These are phyloP conservation scores for Starmerella vaccinii DNA, from an alignment of 805 yeast species.

Conservation along the genomic window DNA sequence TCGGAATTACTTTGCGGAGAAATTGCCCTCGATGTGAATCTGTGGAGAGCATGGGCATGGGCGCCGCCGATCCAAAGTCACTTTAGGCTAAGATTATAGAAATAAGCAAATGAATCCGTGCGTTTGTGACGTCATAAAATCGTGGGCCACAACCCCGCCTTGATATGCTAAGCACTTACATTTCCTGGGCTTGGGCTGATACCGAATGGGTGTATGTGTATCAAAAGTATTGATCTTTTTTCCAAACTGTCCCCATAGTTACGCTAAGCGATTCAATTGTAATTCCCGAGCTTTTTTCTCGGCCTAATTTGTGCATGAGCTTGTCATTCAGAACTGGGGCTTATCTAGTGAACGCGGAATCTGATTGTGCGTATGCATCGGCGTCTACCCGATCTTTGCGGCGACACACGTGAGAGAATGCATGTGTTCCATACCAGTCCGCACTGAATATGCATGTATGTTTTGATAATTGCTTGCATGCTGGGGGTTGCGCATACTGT, in stretches of 20 bases:
- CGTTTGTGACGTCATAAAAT: neutral
- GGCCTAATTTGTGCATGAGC: no score
- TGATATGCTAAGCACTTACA: neutral
- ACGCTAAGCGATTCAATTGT: no score
- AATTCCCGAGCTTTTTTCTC: no score
- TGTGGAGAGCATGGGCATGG: neutral
- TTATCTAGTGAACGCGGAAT: no score
- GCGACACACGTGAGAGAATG: neutral
- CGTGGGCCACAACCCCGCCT: neutral
- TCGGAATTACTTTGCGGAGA: slow-evolving; percentile 1
- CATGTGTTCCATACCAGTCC: no score
- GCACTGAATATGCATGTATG: neutral
- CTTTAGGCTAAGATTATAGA: neutral
- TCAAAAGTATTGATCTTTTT: no score
- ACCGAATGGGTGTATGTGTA: neutral
- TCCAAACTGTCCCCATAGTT: no score
- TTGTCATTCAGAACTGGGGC: no score
- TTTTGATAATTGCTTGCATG: neutral
- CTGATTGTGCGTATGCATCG: neutral
- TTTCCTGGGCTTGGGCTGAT: neutral
- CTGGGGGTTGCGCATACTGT: neutral
- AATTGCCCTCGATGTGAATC: neutral
- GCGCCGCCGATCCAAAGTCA: neutral
- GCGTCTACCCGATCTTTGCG: neutral
- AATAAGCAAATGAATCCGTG: neutral